A percentile compares a stretch with the other conserved stretches of the same genome.
These are phyloP conservation scores for Cystobasidium sp. DNA, from an alignment of 1,284 basidiomycete species.

Conservation along the genomic window DNA sequence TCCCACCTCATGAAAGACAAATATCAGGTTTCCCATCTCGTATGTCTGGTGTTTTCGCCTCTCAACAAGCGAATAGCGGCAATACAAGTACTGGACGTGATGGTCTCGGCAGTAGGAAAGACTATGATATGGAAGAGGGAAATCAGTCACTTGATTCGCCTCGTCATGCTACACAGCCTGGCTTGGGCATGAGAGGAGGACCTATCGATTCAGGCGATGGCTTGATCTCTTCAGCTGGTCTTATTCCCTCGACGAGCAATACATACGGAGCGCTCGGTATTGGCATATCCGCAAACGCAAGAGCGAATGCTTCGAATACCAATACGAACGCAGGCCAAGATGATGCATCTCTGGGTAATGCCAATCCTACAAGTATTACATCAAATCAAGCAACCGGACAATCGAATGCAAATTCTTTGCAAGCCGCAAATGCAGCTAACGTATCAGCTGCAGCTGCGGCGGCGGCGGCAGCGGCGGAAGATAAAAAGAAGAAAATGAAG, in stretches of 20 bases:
- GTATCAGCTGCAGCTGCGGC: constrained; percentile 29
- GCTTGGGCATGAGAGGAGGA: background rate
- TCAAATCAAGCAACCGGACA: too few species aligned
- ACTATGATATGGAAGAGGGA: background rate
- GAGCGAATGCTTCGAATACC: background rate
- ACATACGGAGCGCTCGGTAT: constrained; percentile 53
- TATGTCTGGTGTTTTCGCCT: background rate
- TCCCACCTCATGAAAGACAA: background rate
- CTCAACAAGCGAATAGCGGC: background rate
- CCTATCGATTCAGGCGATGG: constrained; percentile 49
- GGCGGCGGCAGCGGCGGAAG: constrained; percentile 43
- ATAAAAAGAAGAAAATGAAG: constrained; percentile 53
- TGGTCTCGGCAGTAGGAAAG: background rate
- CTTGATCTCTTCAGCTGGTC: constrained; percentile 47
- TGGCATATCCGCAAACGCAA: constrained; percentile 47
- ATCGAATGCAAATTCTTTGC: background rate
- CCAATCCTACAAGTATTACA: background rate
- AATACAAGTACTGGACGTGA: background rate
- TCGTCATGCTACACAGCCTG: constrained; percentile 5
- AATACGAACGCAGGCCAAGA: background rate
- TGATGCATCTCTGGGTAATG: background rate
- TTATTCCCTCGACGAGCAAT: constrained; percentile 50
- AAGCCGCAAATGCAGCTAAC: background rate
- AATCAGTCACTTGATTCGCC: background rate
- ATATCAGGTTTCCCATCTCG: constrained; percentile 35